phyloP scores from a whole-genome alignment of 768 basidiomycete genomes.

The Dioszegia aurantiaca region DNA sequence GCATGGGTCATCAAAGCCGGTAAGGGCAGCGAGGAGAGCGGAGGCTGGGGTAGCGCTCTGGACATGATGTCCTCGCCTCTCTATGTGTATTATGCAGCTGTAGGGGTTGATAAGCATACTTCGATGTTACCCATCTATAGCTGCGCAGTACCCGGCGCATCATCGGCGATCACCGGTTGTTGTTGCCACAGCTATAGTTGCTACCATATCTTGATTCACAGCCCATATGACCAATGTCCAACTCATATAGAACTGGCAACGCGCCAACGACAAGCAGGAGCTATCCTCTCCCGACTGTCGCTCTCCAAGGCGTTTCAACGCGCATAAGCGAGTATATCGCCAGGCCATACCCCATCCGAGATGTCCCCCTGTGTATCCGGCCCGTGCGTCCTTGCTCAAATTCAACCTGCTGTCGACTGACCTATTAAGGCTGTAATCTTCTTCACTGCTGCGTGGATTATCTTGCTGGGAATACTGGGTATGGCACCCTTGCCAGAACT shows the following conservation, averaged over 20 bases:
- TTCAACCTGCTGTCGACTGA: background rate
- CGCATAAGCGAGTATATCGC: constrained; percentile 23
- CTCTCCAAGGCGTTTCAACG: constrained; percentile 36
- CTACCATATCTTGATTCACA: no score
- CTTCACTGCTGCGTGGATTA: constrained; percentile 44
- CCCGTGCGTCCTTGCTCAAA: constrained; percentile 35
- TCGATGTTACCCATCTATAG: no score
- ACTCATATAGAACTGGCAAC: no score
- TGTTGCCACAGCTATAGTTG: background rate
- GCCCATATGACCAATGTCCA: no score
- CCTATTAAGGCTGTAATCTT: constrained; percentile 39
- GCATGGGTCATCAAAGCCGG: constrained; percentile 24
- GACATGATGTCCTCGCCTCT: constrained; percentile 19
- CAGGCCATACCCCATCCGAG: constrained; percentile 38
- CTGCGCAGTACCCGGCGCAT: no score
- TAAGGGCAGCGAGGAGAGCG: constrained; percentile 31
- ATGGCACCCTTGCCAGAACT: constrained; percentile 46
- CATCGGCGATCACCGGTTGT: no score
- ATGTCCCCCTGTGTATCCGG: constrained; percentile 42
- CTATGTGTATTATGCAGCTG: background rate
- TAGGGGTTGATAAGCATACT: background rate
- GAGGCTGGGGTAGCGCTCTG: constrained; percentile 28
- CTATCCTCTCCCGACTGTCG: constrained; percentile 38
- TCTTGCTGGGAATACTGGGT: constrained; percentile 45
- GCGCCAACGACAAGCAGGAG: no score